phyloP scores from a whole-genome alignment of 1,139 yeast species.

The Scheffersomyces illinoinensis region DNA sequence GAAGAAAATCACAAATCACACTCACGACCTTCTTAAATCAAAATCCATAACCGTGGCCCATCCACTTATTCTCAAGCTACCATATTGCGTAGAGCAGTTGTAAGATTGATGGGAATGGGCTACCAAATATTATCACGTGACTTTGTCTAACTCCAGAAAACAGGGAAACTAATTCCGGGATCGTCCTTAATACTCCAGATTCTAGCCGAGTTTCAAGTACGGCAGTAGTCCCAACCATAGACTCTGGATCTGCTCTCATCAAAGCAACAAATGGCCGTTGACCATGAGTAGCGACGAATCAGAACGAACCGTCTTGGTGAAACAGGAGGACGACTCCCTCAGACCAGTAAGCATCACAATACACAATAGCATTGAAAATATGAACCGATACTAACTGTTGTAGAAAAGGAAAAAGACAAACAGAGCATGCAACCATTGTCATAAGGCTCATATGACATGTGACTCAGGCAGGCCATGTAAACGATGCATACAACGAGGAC shows the following conservation, averaged over 20 bases:
- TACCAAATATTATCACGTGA: not conserved
- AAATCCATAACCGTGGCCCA: not conserved
- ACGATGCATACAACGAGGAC: conserved; percentile 71
- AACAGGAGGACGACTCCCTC: not conserved
- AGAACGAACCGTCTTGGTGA: not conserved
- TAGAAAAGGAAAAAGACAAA: conserved; percentile 59
- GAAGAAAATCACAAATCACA: too few species aligned
- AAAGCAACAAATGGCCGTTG: not conserved
- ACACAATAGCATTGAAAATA: too few species aligned
- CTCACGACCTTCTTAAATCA: too few species aligned
- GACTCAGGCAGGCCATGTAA: conserved; percentile 80
- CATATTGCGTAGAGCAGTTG: not conserved
- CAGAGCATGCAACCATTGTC: conserved; percentile 86
- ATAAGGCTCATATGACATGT: conserved; percentile 85
- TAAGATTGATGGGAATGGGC: not conserved
- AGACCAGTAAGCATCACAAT: not conserved
- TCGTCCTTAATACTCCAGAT: not conserved
- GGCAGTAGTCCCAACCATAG: not conserved
- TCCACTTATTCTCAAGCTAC: not conserved
- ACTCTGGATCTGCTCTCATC: not conserved
- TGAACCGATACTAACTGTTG: not conserved
- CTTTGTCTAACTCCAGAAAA: not conserved
- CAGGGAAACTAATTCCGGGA: not conserved
- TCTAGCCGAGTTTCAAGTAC: not conserved
- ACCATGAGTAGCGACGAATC: not conserved